Evolutionary conservation across 2,329 filamentous ascomycete species (phyloP).

Genomic region (Fonsecaea erecta): DNA sequence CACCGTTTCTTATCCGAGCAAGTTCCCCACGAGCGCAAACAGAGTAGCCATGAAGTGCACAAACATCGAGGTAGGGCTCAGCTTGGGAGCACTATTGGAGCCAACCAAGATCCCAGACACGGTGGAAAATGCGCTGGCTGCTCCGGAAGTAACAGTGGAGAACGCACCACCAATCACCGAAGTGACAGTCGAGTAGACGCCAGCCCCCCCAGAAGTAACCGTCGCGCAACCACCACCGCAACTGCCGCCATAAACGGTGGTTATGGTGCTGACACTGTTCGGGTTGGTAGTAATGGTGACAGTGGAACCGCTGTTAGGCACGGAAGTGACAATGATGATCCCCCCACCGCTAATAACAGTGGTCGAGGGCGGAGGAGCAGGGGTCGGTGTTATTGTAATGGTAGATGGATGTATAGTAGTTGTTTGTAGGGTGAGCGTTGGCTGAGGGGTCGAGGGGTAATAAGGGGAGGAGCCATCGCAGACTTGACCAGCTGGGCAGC

Average conservation of each 20-base stretch:
- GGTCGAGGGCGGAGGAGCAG: background rate
- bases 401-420: constrained; percentile 16
- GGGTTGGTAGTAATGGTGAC: constrained; percentile 18
- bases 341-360: constrained; percentile 20
- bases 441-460: constrained; percentile 18
- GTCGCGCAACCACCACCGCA: constrained; percentile 10
- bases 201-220: constrained; percentile 19
- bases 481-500: constrained; percentile 39
- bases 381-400: constrained; percentile 8
- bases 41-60: constrained; percentile 5
- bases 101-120: constrained; percentile 28
- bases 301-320: background rate
- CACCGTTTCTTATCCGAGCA: constrained; percentile 7
- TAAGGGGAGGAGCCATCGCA: constrained; percentile 32
- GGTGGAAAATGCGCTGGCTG: constrained; percentile 24
- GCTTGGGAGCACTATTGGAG: constrained; percentile 4
- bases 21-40: constrained; percentile 10
- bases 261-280: constrained; percentile 6
- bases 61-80: constrained; percentile 1
- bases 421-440: constrained; percentile 8
- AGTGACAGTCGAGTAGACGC: constrained; percentile 28
- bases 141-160: constrained; percentile 23
- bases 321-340: constrained; percentile 20
- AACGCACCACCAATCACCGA: constrained; percentile 21
- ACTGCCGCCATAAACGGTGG: background rate